Evolutionary conservation across 257 asterid species (phyloP), one percentile per base, ranked within the genome.

Genomic region (Hygrophila difformis): DNA sequence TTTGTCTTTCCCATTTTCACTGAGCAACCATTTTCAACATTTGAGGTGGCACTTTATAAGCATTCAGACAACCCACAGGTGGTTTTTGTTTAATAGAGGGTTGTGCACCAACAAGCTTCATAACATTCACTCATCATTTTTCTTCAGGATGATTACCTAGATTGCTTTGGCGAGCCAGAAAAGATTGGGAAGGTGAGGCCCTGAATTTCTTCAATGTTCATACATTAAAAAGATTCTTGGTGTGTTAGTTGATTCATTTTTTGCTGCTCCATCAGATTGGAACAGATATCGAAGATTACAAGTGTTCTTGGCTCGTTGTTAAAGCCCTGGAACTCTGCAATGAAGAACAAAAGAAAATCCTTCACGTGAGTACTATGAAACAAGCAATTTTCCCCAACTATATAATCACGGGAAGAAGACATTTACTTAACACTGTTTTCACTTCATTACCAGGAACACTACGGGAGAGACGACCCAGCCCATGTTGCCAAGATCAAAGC

Each of bases 251-350:
- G 42, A 39, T 39, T 47, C 16, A 19, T 21, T 36, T 56, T 44
- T 15, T 44, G 37, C 34, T 56, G 48, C 45, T 4, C 47, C 59
- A 56, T 55, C 77, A 81, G 95, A 81, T 85, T 56, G 95, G 95
- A 63, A 89, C 96, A 17, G 98, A 89, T 65, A 89, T 89, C 57
- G 93, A 89, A 66, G 94, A 89, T 59, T 89, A 77, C 69, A 89
- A 85, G 75, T 89, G 98, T 51, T 82, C 96, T 42, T 85, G 96
- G 96, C 68, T 89, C 66, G 96, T 85, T 3, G 96, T 85, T 11
- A 89, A 89, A 69, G 98, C 98, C 43, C 57, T 89, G 62, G 98
- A 89, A 73, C 71, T 39, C 41, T 85, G 92, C 55, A 75, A 66
- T 19, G 88, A 75, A 53, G 96, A 82, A 29, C 98, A 85, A 53